Base-by-base conservation (phyloP, 2,329 filamentous ascomycete species). In the Aspergillus phoenicis region DNA sequence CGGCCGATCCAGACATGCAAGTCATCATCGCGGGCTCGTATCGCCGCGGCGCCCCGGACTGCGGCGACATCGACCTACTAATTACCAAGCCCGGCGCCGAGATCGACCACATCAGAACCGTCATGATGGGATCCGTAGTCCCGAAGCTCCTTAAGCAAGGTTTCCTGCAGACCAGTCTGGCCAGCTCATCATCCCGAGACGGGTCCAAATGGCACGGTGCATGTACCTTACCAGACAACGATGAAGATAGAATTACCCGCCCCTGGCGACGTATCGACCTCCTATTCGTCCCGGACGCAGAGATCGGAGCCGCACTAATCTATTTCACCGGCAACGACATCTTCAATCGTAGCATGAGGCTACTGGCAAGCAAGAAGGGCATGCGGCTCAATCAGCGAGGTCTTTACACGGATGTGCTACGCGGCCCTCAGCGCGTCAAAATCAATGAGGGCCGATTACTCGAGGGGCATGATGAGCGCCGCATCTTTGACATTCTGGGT, bases 301-400 rank as follows among this genome's bases (percentile, higher is more conserved):
- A 97, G 75, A 83, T 92, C 54, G 94, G 94, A 1, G 93, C 91
- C 0, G 93, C 93, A 0, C 74, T 97, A 63, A 84, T 97, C n/a
- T 97, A 97, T 72, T 98, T 97, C 71, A 97, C 94, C 0, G 94
- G 94, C 1, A 95, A 97, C 67, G 93, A 97, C 72, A 89, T 97
- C 36, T 97, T 97, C 79, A 97, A 97, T 74, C 83, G 93, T 15
- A 96, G 91, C 71, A 85, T 97, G 74, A 81, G 94, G 64, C 77
- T 96, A 15, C 75, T 97, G 64, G 92, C 93, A 13, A 86, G 87
- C 41, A 92, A 87, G 76, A 95, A 91, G 77, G 86, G 87, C 0
- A 93, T 96, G 91, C 80, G 90, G 54, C 73, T 98, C 58, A 97
- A 97, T 68, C 93, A 97, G 76, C 82, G 85, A 30, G 94, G 93